Base-by-base conservation (phyloP, 2,329 filamentous ascomycete genomes). In the Botrytis aclada region DNA sequence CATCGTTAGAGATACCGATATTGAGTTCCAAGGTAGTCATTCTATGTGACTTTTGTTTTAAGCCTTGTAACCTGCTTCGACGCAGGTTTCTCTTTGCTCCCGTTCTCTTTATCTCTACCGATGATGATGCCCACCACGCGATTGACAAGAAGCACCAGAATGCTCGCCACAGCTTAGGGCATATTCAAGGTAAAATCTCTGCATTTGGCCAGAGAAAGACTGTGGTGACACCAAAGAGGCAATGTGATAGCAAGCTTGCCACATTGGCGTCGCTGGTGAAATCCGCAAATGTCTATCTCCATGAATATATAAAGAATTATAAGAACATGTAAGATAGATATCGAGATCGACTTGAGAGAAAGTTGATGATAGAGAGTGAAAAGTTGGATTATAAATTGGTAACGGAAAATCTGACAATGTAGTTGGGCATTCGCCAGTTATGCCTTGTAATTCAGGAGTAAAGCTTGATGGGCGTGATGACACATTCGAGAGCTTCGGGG, bases 1-100 rank as follows among this genome's bases (percentile, higher is more conserved):
- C 43, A 22, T 45, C 7, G 18, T 45, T 45, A 45, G 43, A 45
- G 7, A 45, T 45, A 22, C 43, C 43, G 18, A 45, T 45, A 45
- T 45, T 20, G 6, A 12, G 1, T 6, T 43, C 43, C 18, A 43
- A 43, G 18, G 43, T 8, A 43, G 43, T 0, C 43, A 43, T 43
- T 43, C 20, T 0, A 43, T 0, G 0, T 1, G 43, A 4, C 43
- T 7, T 45, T 45, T 22, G 0, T 45, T 3, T 45, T 45, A 45
- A 22, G 43, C 7, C 18, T 45, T 45, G 43, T 0, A 45, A 45
- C 18, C 0, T 45, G 43, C 18, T 45, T 2, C 0, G 43, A 45
- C 47, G 47, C 47, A 54, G 47, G 12, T 0, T 54, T 54, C 16
- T 12, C 47, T n/a, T 54, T n/a, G 47, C 25, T 54, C 16, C 47